Conservation (phyloP, 2,329 filamentous ascomycete genomes). For the Colletotrichum sp. region DNA sequence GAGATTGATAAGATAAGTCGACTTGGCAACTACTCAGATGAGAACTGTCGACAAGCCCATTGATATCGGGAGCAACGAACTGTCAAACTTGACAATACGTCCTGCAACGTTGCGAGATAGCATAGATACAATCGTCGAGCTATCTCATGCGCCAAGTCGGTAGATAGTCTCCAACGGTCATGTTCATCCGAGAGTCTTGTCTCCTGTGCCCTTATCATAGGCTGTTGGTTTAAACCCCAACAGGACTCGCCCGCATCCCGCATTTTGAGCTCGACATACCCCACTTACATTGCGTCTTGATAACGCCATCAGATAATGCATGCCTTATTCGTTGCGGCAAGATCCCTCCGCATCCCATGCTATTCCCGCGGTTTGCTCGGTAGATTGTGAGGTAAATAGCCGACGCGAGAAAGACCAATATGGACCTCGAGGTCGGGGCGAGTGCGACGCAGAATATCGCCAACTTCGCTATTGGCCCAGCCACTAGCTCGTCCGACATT, state of each 20-base stretch:
- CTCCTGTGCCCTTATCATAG: background rate
- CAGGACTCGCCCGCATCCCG: background rate
- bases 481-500: background rate
- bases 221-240: background rate
- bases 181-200: background rate
- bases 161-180: background rate
- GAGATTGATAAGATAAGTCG: background rate
- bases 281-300: conserved; percentile 11
- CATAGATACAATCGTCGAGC: background rate
- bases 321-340: background rate
- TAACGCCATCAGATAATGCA: conserved; percentile 12
- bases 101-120: background rate
- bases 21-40: background rate
- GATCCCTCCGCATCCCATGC: background rate
- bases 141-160: background rate
- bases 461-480: background rate
- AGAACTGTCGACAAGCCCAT: background rate
- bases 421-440: background rate
- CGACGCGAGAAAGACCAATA: background rate
- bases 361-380: background rate
- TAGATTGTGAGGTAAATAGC: background rate
- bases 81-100: background rate
- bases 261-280: conserved; percentile 1
- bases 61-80: background rate
- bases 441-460: background rate